These are phyloP conservation scores for Ephemerocybe angulata DNA, from an alignment of 768 basidiomycete genomes.

Conservation along the genomic window DNA sequence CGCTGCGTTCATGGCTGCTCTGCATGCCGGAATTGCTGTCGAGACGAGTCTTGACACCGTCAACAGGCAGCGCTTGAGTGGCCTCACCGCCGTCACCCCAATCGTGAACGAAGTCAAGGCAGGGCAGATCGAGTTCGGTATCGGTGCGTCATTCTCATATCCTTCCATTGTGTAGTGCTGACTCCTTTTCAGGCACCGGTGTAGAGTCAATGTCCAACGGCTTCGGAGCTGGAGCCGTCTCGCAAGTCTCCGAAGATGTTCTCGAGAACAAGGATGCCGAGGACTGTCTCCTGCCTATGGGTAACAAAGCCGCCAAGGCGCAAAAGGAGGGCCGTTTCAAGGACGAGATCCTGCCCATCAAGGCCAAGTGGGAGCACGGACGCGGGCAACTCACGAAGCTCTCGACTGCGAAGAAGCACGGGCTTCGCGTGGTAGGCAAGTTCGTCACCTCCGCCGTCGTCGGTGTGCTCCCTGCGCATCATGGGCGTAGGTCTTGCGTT, in stretches of 20 bases:
- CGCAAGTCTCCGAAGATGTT: constrained; percentile 61
- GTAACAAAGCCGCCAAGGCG: no score
- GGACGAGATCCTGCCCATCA: no score
- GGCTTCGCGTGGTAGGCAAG: no score
- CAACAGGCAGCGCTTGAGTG: constrained; percentile 89
- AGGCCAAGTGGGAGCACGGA: no score
- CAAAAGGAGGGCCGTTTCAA: no score
- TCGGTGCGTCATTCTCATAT: constrained; percentile 49
- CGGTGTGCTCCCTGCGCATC: no score
- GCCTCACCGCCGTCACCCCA: constrained; percentile 75
- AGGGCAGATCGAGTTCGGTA: constrained; percentile 86
- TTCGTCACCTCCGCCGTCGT: constrained; percentile 65
- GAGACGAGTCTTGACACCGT: constrained; percentile 74
- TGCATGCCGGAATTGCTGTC: constrained; percentile 81
- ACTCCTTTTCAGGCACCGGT: constrained; percentile 57
- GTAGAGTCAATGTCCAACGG: no score
- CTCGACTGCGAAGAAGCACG: no score
- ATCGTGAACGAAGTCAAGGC: constrained; percentile 76
- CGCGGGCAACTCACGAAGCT: no score
- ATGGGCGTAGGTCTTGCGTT: no score
- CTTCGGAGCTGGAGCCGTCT: constrained; percentile 59
- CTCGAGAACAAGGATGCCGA: constrained; percentile 63
- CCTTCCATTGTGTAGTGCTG: constrained; percentile 1
- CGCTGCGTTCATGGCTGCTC: constrained; percentile 81
- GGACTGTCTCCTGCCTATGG: no score